phyloP scores from a whole-genome alignment of 75 land plant genomes.

The Pseudotsuga menziesii region DNA sequence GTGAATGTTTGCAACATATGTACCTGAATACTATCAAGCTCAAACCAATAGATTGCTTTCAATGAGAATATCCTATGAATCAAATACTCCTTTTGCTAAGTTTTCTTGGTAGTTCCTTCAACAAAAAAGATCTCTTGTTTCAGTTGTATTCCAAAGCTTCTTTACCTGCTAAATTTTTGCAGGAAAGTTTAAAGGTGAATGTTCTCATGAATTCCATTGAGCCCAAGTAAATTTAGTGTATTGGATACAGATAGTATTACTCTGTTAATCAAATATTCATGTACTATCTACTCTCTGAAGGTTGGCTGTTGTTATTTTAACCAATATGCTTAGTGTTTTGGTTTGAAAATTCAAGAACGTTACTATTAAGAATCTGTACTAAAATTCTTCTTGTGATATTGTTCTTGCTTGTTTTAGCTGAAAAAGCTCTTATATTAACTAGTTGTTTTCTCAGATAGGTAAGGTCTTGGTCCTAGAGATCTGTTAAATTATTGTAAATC shows the following conservation, averaged over 20 bases:
- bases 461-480: too few relatives aligned
- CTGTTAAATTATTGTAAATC: background rate
- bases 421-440: background rate
- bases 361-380: background rate
- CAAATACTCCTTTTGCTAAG: too few relatives aligned
- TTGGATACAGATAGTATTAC: background rate
- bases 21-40: too few relatives aligned
- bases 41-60: too few relatives aligned
- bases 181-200: background rate
- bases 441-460: too few relatives aligned
- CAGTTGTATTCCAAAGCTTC: too few relatives aligned
- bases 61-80: too few relatives aligned
- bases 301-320: background rate
- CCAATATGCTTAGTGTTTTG: background rate
- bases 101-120: too few relatives aligned
- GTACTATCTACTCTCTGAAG: background rate
- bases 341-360: background rate
- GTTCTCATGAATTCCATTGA: background rate
- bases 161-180: background rate
- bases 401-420: background rate
- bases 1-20: too few relatives aligned
- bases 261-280: background rate
- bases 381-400: background rate
- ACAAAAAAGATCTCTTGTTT: too few relatives aligned
- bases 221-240: background rate